Conservation (phyloP, 345 rosid species). For the Gossypium thurberi region DNA sequence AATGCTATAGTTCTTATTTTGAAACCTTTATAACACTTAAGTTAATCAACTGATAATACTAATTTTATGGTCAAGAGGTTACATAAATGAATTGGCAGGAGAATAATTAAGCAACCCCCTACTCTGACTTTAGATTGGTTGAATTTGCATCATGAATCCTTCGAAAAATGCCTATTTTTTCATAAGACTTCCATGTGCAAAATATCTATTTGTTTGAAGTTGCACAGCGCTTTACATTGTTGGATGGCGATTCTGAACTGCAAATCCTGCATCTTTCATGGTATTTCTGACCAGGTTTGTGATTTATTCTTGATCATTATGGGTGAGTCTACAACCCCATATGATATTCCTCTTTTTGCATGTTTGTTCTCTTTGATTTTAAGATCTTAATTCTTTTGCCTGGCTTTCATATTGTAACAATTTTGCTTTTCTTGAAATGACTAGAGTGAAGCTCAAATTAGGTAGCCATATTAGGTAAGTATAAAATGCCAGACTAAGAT, state of each 20-base stretch:
- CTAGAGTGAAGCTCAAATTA: neutral
- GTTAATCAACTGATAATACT: neutral
- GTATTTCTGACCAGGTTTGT: constrained; percentile 1
- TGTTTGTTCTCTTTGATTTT: neutral
- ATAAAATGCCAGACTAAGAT: neutral
- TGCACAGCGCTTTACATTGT: neutral
- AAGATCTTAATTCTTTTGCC: neutral
- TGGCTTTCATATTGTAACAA: neutral
- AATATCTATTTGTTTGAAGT: neutral
- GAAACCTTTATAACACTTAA: too few relatives aligned
- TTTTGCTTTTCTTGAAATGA: neutral
- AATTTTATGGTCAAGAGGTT: neutral
- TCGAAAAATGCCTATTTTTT: neutral
- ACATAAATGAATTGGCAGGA: neutral
- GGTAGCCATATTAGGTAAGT: neutral
- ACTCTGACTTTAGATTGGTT: neutral
- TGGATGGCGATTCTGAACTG: neutral
- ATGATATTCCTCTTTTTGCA: neutral
- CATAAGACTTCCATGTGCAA: neutral
- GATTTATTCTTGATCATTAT: neutral
- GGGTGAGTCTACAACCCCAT: neutral
- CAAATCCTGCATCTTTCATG: neutral
- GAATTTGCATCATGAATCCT: neutral
- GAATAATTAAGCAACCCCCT: neutral
- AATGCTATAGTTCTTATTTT: too few relatives aligned